Evolutionary conservation across 257 asterid genomes (phyloP).

Genomic region (Schizonepeta tenuifolia): DNA sequence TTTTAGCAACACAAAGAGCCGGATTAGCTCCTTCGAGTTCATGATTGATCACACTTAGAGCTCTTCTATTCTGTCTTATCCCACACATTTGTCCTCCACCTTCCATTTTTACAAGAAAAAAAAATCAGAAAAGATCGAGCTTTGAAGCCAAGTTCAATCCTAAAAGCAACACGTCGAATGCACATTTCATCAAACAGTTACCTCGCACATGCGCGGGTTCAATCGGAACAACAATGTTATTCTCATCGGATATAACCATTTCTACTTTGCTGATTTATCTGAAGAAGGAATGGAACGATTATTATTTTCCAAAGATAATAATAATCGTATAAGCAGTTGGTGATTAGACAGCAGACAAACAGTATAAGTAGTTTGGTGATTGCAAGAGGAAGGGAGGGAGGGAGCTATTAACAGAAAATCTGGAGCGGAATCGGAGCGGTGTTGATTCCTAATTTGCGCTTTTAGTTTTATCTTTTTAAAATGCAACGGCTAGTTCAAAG

Average conservation of each 20-base stretch:
- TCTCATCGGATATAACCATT: conserved; percentile 61
- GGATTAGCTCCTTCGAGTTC: conserved; percentile 48
- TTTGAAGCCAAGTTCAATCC: neutral
- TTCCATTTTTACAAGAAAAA: conserved; percentile 26
- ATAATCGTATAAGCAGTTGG: no score
- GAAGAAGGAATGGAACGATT: conserved; percentile 16
- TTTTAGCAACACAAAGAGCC: conserved; percentile 46
- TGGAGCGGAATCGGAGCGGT: conserved; percentile 26
- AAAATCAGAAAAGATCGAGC: neutral
- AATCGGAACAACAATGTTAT: conserved; percentile 41
- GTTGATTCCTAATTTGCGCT: conserved; percentile 24
- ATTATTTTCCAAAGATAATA: neutral
- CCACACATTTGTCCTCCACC: conserved; percentile 51
- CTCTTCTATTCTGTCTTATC: conserved; percentile 61
- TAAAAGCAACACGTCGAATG: neutral
- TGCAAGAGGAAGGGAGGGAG: neutral
- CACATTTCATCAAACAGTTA: conserved; percentile 25
- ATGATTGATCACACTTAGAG: conserved; percentile 61
- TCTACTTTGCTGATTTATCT: conserved; percentile 26
- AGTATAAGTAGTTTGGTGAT: conserved; percentile 22
- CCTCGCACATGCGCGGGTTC: conserved; percentile 53
- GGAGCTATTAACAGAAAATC: conserved; percentile 19
- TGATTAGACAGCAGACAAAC: conserved; percentile 17
- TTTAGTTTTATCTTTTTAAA: conserved; percentile 40
- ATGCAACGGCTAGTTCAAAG: conserved; percentile 76